phyloP scores from a whole-genome alignment of 345 rosid species.

The Eucalyptus polyanthemos region DNA sequence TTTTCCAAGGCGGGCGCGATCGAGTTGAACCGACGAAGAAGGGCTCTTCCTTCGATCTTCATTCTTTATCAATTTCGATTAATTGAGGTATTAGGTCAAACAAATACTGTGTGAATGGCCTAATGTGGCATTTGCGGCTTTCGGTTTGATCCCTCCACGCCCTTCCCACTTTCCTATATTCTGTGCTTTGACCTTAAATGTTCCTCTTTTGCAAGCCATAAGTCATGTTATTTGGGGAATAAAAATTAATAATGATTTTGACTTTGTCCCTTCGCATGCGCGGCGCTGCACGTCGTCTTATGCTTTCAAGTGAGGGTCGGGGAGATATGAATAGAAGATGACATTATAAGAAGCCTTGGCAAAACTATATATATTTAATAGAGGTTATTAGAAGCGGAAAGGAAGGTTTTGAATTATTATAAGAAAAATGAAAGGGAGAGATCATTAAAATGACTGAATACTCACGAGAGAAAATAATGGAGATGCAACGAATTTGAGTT shows the following conservation, averaged over 20 bases:
- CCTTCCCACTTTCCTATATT: background rate
- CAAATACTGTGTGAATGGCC: rapidly evolving
- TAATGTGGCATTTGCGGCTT: background rate
- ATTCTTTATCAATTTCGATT: too few relatives aligned
- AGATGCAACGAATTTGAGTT: background rate
- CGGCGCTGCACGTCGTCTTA: background rate
- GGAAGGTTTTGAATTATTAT: background rate
- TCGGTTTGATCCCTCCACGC: background rate
- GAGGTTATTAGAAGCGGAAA: background rate
- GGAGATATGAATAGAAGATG: background rate
- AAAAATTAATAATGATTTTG: background rate
- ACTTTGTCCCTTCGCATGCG: background rate
- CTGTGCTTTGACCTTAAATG: background rate
- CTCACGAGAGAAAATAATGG: background rate
- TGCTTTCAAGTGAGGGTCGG: background rate
- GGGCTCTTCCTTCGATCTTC: too few relatives aligned
- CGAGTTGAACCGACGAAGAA: background rate
- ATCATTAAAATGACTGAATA: background rate
- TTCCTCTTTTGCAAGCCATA: background rate
- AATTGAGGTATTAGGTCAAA: background rate
- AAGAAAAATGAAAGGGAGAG: background rate
- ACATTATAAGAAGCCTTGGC: background rate
- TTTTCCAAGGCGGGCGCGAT: background rate
- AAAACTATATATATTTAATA: too few relatives aligned
- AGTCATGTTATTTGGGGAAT: background rate